phyloP scores from a whole-genome alignment of 805 yeast species.

The Wickerhamomyces bisporus region DNA sequence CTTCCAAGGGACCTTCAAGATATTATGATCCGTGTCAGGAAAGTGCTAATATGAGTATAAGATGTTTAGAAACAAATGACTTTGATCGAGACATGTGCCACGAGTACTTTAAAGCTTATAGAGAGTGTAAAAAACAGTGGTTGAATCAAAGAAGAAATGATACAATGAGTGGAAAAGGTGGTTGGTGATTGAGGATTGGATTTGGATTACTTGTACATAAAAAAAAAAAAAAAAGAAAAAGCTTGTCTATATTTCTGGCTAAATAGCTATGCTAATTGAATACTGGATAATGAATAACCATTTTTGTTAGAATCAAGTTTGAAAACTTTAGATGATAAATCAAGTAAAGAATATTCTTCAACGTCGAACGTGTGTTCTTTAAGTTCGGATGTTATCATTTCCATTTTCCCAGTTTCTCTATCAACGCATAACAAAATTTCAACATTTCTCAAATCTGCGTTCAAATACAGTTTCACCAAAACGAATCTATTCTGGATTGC shows the following conservation, averaged over 20 bases:
- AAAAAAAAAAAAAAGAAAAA: too few relatives aligned
- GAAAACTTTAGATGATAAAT: too few relatives aligned
- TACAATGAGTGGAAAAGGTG: constrained; percentile 22
- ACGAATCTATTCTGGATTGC: constrained; percentile 11
- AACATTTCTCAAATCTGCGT: constrained; percentile 3
- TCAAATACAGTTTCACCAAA: constrained; percentile 12
- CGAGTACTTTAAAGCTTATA: constrained; percentile 87
- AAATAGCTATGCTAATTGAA: too few relatives aligned
- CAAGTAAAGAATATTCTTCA: too few relatives aligned
- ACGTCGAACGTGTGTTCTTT: not conserved
- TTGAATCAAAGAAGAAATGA: constrained; percentile 35
- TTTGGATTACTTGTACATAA: too few relatives aligned
- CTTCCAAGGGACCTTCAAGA: constrained; percentile 71
- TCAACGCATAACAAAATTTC: constrained; percentile 16
- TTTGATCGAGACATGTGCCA: constrained; percentile 63
- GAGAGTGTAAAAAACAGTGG: constrained; percentile 87
- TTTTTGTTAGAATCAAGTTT: too few relatives aligned
- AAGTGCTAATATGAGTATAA: constrained; percentile 79
- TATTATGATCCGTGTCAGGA: constrained; percentile 93
- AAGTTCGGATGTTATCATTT: constrained; percentile 12
- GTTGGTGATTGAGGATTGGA: constrained; percentile 14
- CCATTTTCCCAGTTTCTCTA: constrained; percentile 12
- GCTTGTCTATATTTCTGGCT: too few relatives aligned
- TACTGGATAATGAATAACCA: too few relatives aligned
- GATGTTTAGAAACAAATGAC: constrained; percentile 74